Evolutionary conservation across 257 asterid species (phyloP).

Genomic region (Haberlea rhodopensis): DNA sequence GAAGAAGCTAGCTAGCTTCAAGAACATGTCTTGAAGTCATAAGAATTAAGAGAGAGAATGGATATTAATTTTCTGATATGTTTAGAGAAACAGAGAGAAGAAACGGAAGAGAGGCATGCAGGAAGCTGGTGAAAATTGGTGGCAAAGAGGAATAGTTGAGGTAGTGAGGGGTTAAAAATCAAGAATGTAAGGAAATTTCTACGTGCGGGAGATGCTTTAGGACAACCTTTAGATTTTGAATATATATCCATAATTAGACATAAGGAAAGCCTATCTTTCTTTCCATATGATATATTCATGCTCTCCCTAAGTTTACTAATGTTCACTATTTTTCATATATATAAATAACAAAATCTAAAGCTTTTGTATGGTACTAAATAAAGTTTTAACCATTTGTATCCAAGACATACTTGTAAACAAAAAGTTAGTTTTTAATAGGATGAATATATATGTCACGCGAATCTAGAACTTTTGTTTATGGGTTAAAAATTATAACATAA

Average conservation of each 20-base stretch:
- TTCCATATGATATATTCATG: too few relatives aligned
- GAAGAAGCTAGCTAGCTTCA: conserved; percentile 1
- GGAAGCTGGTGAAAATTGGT: conserved; percentile 23
- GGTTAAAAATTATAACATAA: too few relatives aligned
- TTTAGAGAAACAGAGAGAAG: conserved; percentile 27
- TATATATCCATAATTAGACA: conserved; percentile 5
- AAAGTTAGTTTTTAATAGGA: too few relatives aligned
- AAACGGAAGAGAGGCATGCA: conserved; percentile 13
- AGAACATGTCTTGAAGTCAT: conserved; percentile 17
- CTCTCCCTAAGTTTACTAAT: too few relatives aligned
- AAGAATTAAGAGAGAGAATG: conserved; percentile 7
- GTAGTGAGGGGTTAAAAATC: conserved; percentile 9
- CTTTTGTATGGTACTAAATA: too few relatives aligned
- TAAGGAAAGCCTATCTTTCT: not conserved
- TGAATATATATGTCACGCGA: too few relatives aligned
- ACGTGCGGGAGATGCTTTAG: conserved; percentile 25
- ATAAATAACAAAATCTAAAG: too few relatives aligned
- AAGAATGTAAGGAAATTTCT: conserved; percentile 24
- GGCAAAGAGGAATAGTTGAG: conserved; percentile 27
- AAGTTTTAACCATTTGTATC: too few relatives aligned
- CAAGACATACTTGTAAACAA: too few relatives aligned
- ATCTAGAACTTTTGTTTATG: too few relatives aligned
- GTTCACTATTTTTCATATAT: too few relatives aligned
- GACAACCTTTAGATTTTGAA: conserved; percentile 10
- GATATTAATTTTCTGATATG: conserved; percentile 1